Base-by-base conservation (phyloP, 2,329 filamentous ascomycete genomes). In the Trichoderma gracile region DNA sequence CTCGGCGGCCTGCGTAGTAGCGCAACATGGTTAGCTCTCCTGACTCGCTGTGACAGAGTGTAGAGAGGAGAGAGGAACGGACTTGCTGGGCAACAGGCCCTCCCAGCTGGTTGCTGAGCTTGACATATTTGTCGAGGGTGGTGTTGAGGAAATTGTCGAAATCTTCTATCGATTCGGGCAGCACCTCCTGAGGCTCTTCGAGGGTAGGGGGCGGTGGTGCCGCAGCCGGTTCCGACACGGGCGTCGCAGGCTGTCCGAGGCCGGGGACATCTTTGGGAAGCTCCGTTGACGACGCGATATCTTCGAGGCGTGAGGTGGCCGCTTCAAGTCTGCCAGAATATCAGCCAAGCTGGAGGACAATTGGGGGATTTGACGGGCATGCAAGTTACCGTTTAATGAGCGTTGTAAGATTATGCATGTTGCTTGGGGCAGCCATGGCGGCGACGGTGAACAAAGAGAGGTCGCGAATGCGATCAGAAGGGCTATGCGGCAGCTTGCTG, bases 341-440 rank as follows among this genome's bases (percentile, higher is more conserved):
- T 87, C 76, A 86, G 85, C 73, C 76, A 69, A 64, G 19, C 19
- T 25, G 59, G 33, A 45, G 19, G 49, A 27, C n/a, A 17, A 19
- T n/a, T 10, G 10, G 25, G 2, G 19, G 42, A 25, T 2, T 23
- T 9, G 38, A 10, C 7, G 17, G 4, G 21, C 12, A 12, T 43
- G 47, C 49, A 45, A 49, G 43, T 86, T 86, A 98, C 95, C 95
- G 88, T 86, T 99, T 99, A 82, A 99, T 97, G 73, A 99, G 86
- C 62, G 95, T 99, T 42, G 93, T 96, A 68, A 99, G 82, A 76
- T 97, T 98, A 80, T 98, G 89, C 92, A 98, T 97, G 73, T 93
- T 91, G 79, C 85, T 91, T 68, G 87, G 81, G 70, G 88, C 87
- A 69, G 89, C 86, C 90, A 93, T 67, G 43, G 49, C n/a, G 61